Conservation (phyloP, 2,329 filamentous ascomycete genomes). For the Pseudogymnoascus sp. region DNA sequence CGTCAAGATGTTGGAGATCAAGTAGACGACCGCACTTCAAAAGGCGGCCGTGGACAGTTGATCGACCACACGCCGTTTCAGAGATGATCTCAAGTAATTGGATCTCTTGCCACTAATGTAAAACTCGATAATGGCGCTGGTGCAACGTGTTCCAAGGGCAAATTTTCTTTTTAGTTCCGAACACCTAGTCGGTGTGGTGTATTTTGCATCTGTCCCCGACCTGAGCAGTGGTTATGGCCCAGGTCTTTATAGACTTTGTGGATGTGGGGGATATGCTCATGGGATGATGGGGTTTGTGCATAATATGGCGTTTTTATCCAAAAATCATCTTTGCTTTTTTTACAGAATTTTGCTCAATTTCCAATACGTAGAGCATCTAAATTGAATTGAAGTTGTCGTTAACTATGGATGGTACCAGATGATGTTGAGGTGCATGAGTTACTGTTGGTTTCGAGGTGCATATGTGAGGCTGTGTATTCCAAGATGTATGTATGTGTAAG, state of each 20-base stretch:
- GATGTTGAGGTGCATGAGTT: background rate
- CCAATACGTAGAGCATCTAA: background rate
- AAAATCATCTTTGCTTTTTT: slow-evolving; percentile 23
- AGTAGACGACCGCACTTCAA: slow-evolving; percentile 43
- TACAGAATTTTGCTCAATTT: slow-evolving; percentile 10
- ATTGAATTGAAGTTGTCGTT: background rate
- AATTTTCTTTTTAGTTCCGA: background rate
- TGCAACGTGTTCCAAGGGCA: background rate
- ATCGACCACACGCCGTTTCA: background rate
- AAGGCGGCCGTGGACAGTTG: background rate
- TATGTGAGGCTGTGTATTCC: background rate
- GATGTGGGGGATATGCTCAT: slow-evolving; percentile 17
- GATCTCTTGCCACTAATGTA: slow-evolving; percentile 9
- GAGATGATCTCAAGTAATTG: background rate
- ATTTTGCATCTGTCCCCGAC: slow-evolving; percentile 29
- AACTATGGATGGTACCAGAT: background rate
- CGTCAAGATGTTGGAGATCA: slow-evolving; percentile 76
- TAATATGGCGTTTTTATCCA: slow-evolving; percentile 27
- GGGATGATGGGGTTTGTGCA: slow-evolving; percentile 29
- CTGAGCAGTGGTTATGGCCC: slow-evolving; percentile 21
- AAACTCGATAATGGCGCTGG: slow-evolving; percentile 5
- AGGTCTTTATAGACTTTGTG: slow-evolving; percentile 7
- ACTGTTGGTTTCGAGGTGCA: background rate
- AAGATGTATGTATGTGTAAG: background rate
- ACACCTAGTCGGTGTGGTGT: slow-evolving; percentile 14